Conservation (phyloP, 495 filamentous ascomycete species). For the Annulohypoxylon stygium region DNA sequence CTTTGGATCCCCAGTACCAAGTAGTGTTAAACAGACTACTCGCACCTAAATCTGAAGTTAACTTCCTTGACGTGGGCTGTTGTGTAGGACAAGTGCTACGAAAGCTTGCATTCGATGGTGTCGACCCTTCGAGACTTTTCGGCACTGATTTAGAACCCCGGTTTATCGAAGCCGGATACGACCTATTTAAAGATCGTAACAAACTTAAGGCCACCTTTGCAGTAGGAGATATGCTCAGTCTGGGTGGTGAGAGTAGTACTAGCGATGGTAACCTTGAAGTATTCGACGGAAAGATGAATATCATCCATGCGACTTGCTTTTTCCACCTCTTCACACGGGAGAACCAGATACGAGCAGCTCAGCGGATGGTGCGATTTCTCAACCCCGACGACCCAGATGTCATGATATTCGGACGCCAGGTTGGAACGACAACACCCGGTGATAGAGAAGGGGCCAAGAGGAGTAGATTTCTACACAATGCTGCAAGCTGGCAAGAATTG, state of each 20-base stretch:
- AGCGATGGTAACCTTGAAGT: conserved; percentile 33
- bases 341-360: conserved; percentile 53
- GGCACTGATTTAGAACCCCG: conserved; percentile 58
- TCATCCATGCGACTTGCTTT: conserved; percentile 60
- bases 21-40: conserved; percentile 58
- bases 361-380: conserved; percentile 54
- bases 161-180: conserved; percentile 61
- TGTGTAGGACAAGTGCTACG: conserved; percentile 65
- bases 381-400: conserved; percentile 51
- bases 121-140: conserved; percentile 53
- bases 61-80: conserved; percentile 62
- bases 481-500: conserved; percentile 56
- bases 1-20: conserved; percentile 50
- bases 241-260: conserved; percentile 3
- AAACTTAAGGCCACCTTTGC: conserved; percentile 46
- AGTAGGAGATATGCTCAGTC: conserved; percentile 52
- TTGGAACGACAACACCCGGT: conserved; percentile 51
- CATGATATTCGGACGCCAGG: conserved; percentile 61
- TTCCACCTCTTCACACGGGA: conserved; percentile 62
- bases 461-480: conserved; percentile 58
- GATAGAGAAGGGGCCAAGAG: conserved; percentile 46
- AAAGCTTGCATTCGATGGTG: conserved; percentile 59
- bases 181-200: conserved; percentile 54
- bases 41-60: conserved; percentile 50
- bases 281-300: conserved; percentile 53